phyloP scores from a whole-genome alignment of 78 protist genomes.

The Acrasis kona region DNA sequence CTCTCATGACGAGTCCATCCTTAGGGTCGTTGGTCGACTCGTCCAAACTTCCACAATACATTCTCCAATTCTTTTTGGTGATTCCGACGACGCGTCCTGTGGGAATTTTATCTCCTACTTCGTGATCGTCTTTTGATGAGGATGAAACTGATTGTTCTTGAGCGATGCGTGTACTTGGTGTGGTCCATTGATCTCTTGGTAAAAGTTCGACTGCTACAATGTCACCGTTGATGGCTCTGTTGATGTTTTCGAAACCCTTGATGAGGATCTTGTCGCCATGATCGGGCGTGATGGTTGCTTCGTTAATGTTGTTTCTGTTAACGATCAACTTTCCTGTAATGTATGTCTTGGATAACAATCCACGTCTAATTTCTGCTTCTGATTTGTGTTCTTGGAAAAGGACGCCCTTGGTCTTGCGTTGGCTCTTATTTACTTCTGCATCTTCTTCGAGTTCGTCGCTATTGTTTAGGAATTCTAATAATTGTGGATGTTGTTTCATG shows the following conservation, averaged over 20 bases:
- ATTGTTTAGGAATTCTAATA: not conserved
- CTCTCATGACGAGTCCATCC: not conserved
- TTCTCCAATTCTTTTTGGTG: not conserved
- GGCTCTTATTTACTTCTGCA: no score
- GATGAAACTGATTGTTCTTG: not conserved
- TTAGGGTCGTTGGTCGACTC: not conserved
- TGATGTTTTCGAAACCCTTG: not conserved
- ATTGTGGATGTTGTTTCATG: not conserved
- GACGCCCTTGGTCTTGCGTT: not conserved
- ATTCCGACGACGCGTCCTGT: conserved; percentile 11
- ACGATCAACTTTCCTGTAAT: not conserved
- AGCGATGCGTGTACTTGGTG: conserved; percentile 1
- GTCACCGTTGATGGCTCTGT: conserved; percentile 33
- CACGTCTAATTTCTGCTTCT: not conserved
- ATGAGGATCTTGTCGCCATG: not conserved
- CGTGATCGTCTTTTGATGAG: not conserved
- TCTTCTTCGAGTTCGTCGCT: not conserved
- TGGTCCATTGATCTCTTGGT: conserved; percentile 12
- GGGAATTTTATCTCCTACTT: not conserved
- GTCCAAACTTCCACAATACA: conserved; percentile 7
- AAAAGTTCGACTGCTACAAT: conserved; percentile 12
- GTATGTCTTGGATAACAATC: not conserved
- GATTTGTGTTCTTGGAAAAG: conserved; percentile 7
- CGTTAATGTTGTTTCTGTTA: conserved; percentile 1
- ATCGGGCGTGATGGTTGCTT: not conserved